Evolutionary conservation across 208 protist species (phyloP).

Genomic region (Perkinsela sp.): DNA sequence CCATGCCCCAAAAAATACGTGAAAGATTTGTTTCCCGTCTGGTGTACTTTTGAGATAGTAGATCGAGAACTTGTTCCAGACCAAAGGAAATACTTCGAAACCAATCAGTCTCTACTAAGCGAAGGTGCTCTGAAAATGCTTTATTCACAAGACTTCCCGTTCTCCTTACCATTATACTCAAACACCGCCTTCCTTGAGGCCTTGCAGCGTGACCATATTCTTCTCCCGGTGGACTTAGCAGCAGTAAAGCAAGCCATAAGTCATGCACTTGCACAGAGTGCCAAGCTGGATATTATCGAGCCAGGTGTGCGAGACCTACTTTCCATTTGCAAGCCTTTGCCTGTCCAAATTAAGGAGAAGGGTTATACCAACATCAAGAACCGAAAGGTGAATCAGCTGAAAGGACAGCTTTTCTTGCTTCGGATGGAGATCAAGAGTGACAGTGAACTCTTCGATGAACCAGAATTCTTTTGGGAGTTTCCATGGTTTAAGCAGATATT

Average conservation of each 20-base stretch:
- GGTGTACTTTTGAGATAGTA: constrained; percentile 29
- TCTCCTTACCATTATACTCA: background rate
- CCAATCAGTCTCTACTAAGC: background rate
- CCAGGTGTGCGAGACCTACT: constrained; percentile 26
- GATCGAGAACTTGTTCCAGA: background rate
- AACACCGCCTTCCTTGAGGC: constrained; percentile 13
- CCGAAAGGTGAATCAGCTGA: constrained; percentile 19
- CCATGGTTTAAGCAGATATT: constrained; percentile 37
- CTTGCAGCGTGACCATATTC: constrained; percentile 29
- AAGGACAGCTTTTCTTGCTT: constrained; percentile 30
- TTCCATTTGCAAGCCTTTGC: constrained; percentile 25
- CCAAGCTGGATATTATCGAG: constrained; percentile 46
- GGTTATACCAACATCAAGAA: constrained; percentile 24
- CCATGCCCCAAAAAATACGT: constrained; percentile 21
- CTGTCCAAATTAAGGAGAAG: constrained; percentile 20
- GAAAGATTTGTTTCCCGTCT: constrained; percentile 37
- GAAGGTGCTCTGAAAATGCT: background rate
- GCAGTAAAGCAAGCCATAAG: constrained; percentile 29
- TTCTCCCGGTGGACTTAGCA: constrained; percentile 22
- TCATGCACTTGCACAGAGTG: constrained; percentile 33
- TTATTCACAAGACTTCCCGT: background rate
- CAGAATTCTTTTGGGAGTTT: constrained; percentile 47
- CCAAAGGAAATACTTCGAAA: background rate
- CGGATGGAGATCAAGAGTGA: constrained; percentile 39
- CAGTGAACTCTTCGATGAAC: constrained; percentile 37